These are phyloP conservation scores for Pinus tabuliformis DNA, from an alignment of 75 land plant species.

Conservation along the genomic window DNA sequence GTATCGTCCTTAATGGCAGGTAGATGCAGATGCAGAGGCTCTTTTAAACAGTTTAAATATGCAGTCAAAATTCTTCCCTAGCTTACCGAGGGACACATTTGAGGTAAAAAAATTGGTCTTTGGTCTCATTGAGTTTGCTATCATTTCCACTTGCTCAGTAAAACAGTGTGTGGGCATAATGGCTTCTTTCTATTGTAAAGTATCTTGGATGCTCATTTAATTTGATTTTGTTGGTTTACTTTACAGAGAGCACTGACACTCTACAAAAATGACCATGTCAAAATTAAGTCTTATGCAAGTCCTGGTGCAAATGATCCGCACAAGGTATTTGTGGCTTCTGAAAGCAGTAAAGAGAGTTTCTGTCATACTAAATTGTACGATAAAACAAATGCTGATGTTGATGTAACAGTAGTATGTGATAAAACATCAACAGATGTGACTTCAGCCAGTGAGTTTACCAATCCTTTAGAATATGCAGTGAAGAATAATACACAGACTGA, in stretches of 20 bases:
- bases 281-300: neutral
- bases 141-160: neutral
- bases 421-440: neutral
- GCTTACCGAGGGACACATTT: constrained; percentile 1
- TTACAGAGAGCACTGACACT: neutral
- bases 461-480: neutral
- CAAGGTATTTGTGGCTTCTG: constrained; percentile 1
- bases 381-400: constrained; percentile 2
- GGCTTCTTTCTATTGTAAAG: neutral
- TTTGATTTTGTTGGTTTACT: neutral
- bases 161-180: neutral
- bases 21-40: constrained; percentile 5
- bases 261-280: neutral
- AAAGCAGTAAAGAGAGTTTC: neutral
- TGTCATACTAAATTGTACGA: neutral
- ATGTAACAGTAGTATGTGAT: neutral
- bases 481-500: neutral
- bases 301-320: neutral
- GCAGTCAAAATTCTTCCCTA: neutral
- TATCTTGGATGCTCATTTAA: neutral
- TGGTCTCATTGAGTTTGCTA: neutral
- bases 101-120: neutral
- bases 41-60: constrained; percentile 3
- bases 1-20: neutral
- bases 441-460: neutral